These are phyloP conservation scores for Lipomyces yarrowii DNA, from an alignment of 1,139 yeast species.

Conservation along the genomic window DNA sequence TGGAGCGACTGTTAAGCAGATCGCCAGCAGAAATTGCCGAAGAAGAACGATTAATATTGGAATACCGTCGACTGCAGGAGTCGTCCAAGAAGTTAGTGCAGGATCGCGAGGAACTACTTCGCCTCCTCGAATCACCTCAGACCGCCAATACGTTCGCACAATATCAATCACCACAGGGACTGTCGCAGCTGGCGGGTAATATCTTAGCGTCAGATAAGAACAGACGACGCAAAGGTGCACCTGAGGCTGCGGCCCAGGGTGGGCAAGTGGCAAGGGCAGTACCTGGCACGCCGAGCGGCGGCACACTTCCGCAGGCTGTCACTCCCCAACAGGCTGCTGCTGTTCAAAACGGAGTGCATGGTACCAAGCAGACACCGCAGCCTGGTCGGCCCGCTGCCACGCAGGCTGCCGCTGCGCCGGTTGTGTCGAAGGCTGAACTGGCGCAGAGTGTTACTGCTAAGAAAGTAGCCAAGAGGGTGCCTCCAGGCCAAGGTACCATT, in stretches of 20 bases:
- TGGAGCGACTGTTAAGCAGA: conserved; percentile 73
- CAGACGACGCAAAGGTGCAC: conserved; percentile 53
- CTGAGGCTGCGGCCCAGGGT: conserved; percentile 13
- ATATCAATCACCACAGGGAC: conserved; percentile 84
- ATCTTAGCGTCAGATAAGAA: conserved; percentile 77
- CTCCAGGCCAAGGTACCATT: conserved; percentile 26
- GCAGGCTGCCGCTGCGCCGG: conserved; percentile 7
- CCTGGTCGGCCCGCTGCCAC: conserved; percentile 3
- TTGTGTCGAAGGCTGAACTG: conserved; percentile 21
- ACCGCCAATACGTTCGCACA: conserved; percentile 75
- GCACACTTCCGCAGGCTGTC: conserved; percentile 33
- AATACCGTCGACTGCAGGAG: conserved; percentile 88
- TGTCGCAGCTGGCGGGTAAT: conserved; percentile 80
- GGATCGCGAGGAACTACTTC: conserved; percentile 79
- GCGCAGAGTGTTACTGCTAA: conserved; percentile 25
- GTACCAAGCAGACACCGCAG: conserved; percentile 6
- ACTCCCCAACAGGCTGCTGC: conserved; percentile 1
- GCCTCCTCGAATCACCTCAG: conserved; percentile 86
- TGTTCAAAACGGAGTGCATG: conserved; percentile 5
- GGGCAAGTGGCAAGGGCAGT: conserved; percentile 44
- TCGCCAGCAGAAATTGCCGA: conserved; percentile 98
- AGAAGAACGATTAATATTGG: conserved; percentile 90
- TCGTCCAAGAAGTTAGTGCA: conserved; percentile 87
- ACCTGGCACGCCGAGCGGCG: conserved; percentile 4
- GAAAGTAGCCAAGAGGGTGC: conserved; percentile 25